Base-by-base conservation (phyloP, 208 protist genomes). In the Wallacemonas sp. region DNA sequence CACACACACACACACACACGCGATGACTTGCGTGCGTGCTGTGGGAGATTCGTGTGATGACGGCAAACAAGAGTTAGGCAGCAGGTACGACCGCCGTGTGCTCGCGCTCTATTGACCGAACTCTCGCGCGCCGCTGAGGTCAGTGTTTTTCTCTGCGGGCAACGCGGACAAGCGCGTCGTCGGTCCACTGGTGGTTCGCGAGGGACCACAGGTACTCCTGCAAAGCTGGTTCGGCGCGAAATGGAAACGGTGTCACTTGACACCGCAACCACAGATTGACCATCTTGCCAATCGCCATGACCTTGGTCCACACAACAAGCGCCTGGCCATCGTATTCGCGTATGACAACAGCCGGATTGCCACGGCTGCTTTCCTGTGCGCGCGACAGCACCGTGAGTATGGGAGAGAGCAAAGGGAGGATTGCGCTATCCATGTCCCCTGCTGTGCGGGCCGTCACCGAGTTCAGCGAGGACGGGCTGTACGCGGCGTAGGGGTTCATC, bases 401-500 rank as follows among this genome's bases (percentile, higher is more conserved):
- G 1, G 82, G 86, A 9, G 75, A 66, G 1, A 87, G 55, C 15
- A 81, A 66, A 26, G 82, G 86, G 19, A 89, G 85, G 64, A 89
- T 82, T 3, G 86, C 77, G 32, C 69, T 65, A 55, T 85, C 76
- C 69, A 87, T 81, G 64, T 85, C 75, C 1, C 71, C 78, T 4
- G 71, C 38, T n/a, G 70, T 75, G 33, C 76, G 71, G 17, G 69
- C 78, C 0, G 69, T 78, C 27, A 86, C 63, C 5, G 76, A 83
- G 54, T 78, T 77, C 52, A 82, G 62, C 21, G 81, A 86, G n/a
- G 81, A 88, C 0, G 81, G 79, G 58, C 73, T 86, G 65, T 82
- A 75, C 1, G 81, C 76, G 10, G 81, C 81, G 66, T 85, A 92
- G 2, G 85, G 85, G 52, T 89, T 71, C 81, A 92, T 84, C 34